Conservation (phyloP, 768 basidiomycete genomes). For the Pisolithus sp. region DNA sequence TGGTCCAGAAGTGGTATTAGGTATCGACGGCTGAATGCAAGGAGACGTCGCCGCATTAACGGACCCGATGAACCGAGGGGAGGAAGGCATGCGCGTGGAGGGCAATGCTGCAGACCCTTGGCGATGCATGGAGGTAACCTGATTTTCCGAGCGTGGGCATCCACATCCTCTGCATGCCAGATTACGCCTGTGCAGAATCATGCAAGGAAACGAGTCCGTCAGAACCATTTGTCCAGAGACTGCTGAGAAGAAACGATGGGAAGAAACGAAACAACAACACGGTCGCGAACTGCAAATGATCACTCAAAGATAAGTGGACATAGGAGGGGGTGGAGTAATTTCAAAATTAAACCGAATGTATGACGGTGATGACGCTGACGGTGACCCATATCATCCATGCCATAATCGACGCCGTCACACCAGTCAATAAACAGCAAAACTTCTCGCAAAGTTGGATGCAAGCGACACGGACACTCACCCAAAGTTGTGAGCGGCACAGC, state of each 20-base stretch:
- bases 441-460: slow-evolving; percentile 1
- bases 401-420: neutral
- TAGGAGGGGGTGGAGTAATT: slow-evolving; percentile 22
- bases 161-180: slow-evolving; percentile 73
- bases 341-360: slow-evolving; percentile 16
- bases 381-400: neutral
- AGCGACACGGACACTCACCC: slow-evolving; percentile 46
- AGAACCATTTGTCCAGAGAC: slow-evolving; percentile 32
- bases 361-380: slow-evolving; percentile 10
- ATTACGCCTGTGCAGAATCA: slow-evolving; percentile 62
- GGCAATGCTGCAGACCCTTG: slow-evolving; percentile 20
- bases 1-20: slow-evolving; percentile 25
- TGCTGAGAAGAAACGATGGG: slow-evolving; percentile 2
- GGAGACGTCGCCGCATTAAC: slow-evolving; percentile 12
- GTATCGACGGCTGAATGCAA: slow-evolving; percentile 16
- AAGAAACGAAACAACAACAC: slow-evolving; percentile 2
- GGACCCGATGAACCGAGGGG: slow-evolving; percentile 19
- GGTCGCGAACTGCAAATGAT: neutral
- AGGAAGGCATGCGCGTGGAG: slow-evolving; percentile 17
- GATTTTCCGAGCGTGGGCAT: slow-evolving; percentile 43
- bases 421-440: neutral
- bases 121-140: slow-evolving; percentile 25
- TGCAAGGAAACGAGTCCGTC: slow-evolving; percentile 43
- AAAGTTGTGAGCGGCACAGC: slow-evolving; percentile 80
- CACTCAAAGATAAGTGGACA: slow-evolving; percentile 11